A percentile compares a stretch with the other conserved stretches of the same genome.
phyloP scores from a whole-genome alignment of 129 eudicot species.

The Tagetes patula region DNA sequence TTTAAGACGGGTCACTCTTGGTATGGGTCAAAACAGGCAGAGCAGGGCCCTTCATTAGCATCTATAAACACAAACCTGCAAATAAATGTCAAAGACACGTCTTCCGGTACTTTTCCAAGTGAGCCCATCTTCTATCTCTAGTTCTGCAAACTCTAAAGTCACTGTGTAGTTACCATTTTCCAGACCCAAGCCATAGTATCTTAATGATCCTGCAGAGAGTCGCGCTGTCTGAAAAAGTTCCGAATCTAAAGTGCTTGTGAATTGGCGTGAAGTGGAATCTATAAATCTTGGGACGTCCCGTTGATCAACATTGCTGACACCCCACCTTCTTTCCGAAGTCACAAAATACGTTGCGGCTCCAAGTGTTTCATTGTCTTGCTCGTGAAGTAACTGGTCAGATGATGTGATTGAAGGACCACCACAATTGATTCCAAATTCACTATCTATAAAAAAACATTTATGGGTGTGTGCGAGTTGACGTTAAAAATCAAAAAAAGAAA shows the following conservation, averaged over 20 bases:
- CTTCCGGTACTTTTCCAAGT: constrained; percentile 74
- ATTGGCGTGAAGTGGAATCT: constrained; percentile 30
- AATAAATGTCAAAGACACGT: constrained; percentile 73
- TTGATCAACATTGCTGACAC: constrained; percentile 74
- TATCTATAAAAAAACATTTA: constrained; percentile 45
- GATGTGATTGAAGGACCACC: constrained; percentile 63
- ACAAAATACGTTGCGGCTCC: constrained; percentile 67
- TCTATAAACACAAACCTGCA: constrained; percentile 50
- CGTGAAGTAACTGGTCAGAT: constrained; percentile 36
- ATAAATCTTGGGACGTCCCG: constrained; percentile 31
- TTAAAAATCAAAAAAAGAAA: background rate
- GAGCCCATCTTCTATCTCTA: constrained; percentile 33
- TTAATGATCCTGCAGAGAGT: constrained; percentile 75
- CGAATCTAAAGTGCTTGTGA: constrained; percentile 59
- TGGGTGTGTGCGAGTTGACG: background rate
- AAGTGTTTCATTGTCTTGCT: constrained; percentile 49
- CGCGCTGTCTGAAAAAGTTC: constrained; percentile 70
- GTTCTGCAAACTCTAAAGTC: constrained; percentile 71
- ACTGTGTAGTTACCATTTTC: constrained; percentile 76
- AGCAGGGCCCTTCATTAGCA: background rate
- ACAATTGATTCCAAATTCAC: constrained; percentile 62
- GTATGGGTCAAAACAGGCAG: background rate
- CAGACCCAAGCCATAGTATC: constrained; percentile 85
- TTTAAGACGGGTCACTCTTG: background rate
- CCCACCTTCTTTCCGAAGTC: constrained; percentile 61